A percentile compares a stretch with the other conserved stretches of the same genome.
Conservation (phyloP, 257 asterid genomes). For the Ajuga chamaepitys region DNA sequence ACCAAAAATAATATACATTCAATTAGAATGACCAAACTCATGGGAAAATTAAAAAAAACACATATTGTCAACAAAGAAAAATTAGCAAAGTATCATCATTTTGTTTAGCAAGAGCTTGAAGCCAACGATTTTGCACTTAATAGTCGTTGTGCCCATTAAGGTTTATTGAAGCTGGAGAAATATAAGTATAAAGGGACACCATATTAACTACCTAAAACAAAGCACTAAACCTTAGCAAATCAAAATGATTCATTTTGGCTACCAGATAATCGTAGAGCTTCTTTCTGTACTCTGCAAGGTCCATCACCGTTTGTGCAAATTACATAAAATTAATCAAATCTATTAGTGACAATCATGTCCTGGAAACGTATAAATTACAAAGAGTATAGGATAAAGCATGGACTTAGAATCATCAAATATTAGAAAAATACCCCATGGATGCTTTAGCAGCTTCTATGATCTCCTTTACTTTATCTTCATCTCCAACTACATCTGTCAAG, state of each 20-base stretch:
- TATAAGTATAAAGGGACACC: too few relatives aligned
- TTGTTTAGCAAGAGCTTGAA: neutral
- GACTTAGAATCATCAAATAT: neutral
- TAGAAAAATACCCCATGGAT: slow-evolving; percentile 71
- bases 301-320: slow-evolving; percentile 91
- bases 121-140: neutral
- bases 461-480: slow-evolving; percentile 95
- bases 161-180: neutral
- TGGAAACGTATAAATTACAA: slow-evolving; percentile 23
- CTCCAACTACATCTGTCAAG: slow-evolving; percentile 73
- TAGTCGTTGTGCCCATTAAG: neutral
- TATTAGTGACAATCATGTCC: slow-evolving; percentile 88
- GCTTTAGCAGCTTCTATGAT: slow-evolving; percentile 95
- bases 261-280: slow-evolving; percentile 82
- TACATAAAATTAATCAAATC: slow-evolving; percentile 87
- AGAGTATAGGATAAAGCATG: neutral
- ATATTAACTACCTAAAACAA: too few relatives aligned
- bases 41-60: too few relatives aligned
- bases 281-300: slow-evolving; percentile 89
- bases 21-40: too few relatives aligned
- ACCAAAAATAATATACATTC: too few relatives aligned
- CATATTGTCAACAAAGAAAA: too few relatives aligned
- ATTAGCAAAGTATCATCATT: too few relatives aligned
- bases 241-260: slow-evolving; percentile 52
- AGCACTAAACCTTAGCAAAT: neutral